These are phyloP conservation scores for Endotrypanum monterogeii DNA, from an alignment of 208 protist species.

Conservation along the genomic window DNA sequence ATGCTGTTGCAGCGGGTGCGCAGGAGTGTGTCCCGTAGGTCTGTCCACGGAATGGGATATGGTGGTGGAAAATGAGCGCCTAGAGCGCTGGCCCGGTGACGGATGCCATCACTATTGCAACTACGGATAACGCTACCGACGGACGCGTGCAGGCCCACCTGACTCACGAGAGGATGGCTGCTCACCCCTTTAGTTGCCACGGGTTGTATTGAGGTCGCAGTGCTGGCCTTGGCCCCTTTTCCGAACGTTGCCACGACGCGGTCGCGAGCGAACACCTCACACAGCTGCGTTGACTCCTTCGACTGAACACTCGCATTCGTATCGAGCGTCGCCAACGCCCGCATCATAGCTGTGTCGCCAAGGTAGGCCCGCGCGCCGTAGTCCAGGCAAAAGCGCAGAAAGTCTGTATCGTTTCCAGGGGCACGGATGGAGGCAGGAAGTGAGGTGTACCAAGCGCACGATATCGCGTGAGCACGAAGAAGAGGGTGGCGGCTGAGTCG, in stretches of 20 bases:
- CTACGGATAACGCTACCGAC: neutral
- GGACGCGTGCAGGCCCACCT: neutral
- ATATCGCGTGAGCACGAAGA: conserved; percentile 48
- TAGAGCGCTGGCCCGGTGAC: conserved; percentile 9
- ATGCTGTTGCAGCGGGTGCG: conserved; percentile 77
- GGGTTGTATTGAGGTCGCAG: neutral
- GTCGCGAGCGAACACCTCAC: conserved; percentile 63
- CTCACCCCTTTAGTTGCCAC: neutral
- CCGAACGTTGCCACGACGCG: conserved; percentile 49
- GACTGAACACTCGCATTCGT: conserved; percentile 48
- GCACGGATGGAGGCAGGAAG: conserved; percentile 61
- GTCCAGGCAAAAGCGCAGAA: conserved; percentile 74
- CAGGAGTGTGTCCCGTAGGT: conserved; percentile 61
- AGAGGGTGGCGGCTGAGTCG: conserved; percentile 24
- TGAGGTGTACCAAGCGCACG: conserved; percentile 70
- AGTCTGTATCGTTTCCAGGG: conserved; percentile 74
- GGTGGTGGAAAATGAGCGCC: conserved; percentile 19
- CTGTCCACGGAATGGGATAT: conserved; percentile 49
- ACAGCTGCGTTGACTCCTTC: conserved; percentile 42
- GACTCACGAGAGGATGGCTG: neutral
- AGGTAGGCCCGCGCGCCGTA: conserved; percentile 58
- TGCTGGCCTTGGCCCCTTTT: neutral
- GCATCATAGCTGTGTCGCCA: conserved; percentile 42
- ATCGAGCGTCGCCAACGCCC: conserved; percentile 35
- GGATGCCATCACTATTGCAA: neutral